Evolutionary conservation across 352 stramenopile species (phyloP).

Genomic region (Pythium guiyangense): DNA sequence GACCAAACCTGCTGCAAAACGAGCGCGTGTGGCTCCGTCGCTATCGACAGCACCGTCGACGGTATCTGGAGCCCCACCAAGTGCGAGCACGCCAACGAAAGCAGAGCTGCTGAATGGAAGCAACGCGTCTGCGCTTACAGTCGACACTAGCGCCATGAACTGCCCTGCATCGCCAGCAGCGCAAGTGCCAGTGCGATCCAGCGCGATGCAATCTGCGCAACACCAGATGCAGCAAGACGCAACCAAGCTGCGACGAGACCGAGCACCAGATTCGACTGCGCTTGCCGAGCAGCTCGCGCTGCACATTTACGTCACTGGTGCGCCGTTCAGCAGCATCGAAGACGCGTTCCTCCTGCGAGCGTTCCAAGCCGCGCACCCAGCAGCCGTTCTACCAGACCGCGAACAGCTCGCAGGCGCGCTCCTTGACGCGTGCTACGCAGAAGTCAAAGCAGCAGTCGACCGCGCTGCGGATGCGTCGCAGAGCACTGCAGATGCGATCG

Average conservation of each 20-base stretch:
- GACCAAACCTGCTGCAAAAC: background rate
- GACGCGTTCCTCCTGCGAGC: conserved; percentile 15
- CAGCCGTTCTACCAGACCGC: background rate
- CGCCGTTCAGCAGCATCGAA: conserved; percentile 8
- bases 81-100: background rate
- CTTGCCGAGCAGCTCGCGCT: conserved; percentile 18
- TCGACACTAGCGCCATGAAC: no score
- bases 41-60: background rate
- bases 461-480: background rate
- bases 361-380: conserved; percentile 2
- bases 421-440: conserved; percentile 16
- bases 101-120: background rate
- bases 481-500: background rate
- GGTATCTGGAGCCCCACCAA: no score
- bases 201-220: no score
- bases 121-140: no score
- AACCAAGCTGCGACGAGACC: background rate
- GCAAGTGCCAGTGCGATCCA: no score
- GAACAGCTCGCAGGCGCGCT: conserved; percentile 13
- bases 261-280: no score
- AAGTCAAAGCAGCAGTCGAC: conserved; percentile 1
- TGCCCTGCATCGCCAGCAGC: no score
- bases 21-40: background rate
- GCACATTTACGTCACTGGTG: conserved; percentile 21
- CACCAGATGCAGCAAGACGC: background rate